Base-by-base conservation (phyloP, 345 rosid genomes). In the Sisymbrium altissimum region DNA sequence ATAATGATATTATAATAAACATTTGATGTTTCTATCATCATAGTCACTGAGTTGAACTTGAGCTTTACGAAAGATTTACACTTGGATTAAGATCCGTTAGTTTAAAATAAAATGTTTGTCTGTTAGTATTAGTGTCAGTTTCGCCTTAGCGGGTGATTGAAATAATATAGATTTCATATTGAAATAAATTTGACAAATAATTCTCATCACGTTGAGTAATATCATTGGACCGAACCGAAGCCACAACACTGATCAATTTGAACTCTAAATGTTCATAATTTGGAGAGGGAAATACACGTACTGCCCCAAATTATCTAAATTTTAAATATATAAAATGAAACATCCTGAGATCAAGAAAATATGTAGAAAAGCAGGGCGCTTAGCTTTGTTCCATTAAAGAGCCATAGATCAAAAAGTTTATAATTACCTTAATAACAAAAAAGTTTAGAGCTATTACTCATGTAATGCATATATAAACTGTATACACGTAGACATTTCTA, bases 41-140 rank as follows among this genome's bases (percentile, higher is more conserved):
- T 61, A 33, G 43, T 50, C 33, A 62, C 53, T 61, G 45, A 71
- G 29, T 12, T 36, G 48, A 30, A 19, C 52, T 71, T 72, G 53
- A 48, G 36, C 40, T 55, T 63, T 63, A 30, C 63, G 63, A 72
- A 49, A 49, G 11, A 39, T 32, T 48, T 45, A 64, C 41, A 45
- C 68, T n/a, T 64, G 68, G 68, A 63, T 19, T 32, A 45, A 45
- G 17, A 17, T 64, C 4, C 32, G 10, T 43, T 62, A n/a, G 13
- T 62, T 25, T 25, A 62, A 6, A 4, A 33, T 17, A 64, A 10
- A n/a, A 18, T 6, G 5, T 64, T 11, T 29, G 11, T 64, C 3
- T 45, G 29, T 17, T 64, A 6, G 55, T 44, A 46, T 30, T 64
- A 46, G 69, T 64, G 30, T 32, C 52, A 17, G 45, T 11, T 61